A percentile compares a stretch with the other conserved stretches of the same genome.
Conservation (phyloP, 225 moss, liverwort and hornwort genomes). For the Neckera pumila region DNA sequence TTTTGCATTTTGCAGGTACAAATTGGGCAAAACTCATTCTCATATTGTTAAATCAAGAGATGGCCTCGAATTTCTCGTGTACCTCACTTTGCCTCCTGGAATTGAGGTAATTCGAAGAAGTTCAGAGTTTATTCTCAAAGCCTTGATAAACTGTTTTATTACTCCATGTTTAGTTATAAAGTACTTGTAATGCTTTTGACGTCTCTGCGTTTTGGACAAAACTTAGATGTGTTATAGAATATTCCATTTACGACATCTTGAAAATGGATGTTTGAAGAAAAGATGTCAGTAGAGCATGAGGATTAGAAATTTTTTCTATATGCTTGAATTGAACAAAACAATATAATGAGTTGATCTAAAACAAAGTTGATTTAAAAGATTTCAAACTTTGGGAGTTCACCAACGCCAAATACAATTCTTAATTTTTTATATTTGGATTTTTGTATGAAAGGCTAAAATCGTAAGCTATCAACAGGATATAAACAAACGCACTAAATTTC, state of each 20-base stretch:
- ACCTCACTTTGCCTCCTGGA: constrained; percentile 63
- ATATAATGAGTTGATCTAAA: not conserved
- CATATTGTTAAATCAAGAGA: constrained; percentile 62
- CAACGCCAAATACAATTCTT: not conserved
- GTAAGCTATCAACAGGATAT: no score
- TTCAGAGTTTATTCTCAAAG: not conserved
- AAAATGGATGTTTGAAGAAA: not conserved
- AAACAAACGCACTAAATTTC: no score
- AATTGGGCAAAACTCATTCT: constrained; percentile 40
- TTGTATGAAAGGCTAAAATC: not conserved
- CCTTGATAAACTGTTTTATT: not conserved
- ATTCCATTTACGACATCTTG: not conserved
- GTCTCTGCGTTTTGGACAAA: not conserved
- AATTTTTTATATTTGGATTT: not conserved
- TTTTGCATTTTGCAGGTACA: constrained; percentile 34
- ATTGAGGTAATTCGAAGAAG: not conserved
- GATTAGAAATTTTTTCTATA: no score
- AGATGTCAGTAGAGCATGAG: no score
- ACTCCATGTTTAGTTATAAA: not conserved
- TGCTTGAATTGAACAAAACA: not conserved
- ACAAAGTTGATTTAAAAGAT: not conserved
- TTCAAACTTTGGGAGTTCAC: not conserved
- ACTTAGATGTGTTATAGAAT: not conserved
- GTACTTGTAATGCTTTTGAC: not conserved
- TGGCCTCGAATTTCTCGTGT: constrained; percentile 54